Evolutionary conservation across 495 filamentous ascomycete genomes (phyloP).

Genomic region (Penicillium nucicola): DNA sequence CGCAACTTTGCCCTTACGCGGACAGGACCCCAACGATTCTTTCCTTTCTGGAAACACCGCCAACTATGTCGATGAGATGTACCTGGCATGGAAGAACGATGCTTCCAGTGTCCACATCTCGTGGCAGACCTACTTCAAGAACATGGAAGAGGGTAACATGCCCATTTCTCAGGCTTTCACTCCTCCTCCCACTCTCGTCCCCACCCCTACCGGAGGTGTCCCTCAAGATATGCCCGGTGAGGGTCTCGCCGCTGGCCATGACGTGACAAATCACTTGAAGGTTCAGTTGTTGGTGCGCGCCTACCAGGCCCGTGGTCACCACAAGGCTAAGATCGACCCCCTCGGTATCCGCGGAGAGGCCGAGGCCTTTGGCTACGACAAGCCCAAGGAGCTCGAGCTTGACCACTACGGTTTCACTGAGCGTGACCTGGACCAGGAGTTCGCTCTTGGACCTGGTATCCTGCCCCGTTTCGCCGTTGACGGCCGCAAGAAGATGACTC

Average conservation of each 20-base stretch:
- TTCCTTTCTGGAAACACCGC: slow-evolving; percentile 93
- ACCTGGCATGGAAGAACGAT: slow-evolving; percentile 92
- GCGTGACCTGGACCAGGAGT: slow-evolving; percentile 90
- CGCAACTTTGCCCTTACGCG: slow-evolving; percentile 12
- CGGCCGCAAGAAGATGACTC: slow-evolving; percentile 87
- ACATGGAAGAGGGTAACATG: slow-evolving; percentile 98
- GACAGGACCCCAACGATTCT: slow-evolving; percentile 82
- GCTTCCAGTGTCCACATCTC: slow-evolving; percentile 93
- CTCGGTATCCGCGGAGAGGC: slow-evolving; percentile 86
- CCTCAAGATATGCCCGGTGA: slow-evolving; percentile 68
- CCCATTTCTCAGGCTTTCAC: slow-evolving; percentile 95
- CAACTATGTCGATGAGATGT: slow-evolving; percentile 99
- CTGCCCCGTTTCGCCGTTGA: slow-evolving; percentile 88
- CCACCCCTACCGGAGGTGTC: slow-evolving; percentile 73
- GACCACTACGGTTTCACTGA: slow-evolving; percentile 93
- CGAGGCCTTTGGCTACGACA: slow-evolving; percentile 80
- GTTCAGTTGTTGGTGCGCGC: slow-evolving; percentile 94
- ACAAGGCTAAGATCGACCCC: slow-evolving; percentile 96
- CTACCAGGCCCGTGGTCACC: slow-evolving; percentile 96
- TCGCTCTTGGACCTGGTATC: slow-evolving; percentile 90
- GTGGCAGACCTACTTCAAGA: slow-evolving; percentile 99
- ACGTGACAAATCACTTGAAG: slow-evolving; percentile 96
- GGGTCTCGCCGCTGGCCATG: slow-evolving; percentile 68
- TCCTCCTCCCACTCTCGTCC: slow-evolving; percentile 87
- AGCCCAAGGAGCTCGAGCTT: slow-evolving; percentile 88